Conservation (phyloP, 306 rosid genomes). For the Castanea crenata region DNA sequence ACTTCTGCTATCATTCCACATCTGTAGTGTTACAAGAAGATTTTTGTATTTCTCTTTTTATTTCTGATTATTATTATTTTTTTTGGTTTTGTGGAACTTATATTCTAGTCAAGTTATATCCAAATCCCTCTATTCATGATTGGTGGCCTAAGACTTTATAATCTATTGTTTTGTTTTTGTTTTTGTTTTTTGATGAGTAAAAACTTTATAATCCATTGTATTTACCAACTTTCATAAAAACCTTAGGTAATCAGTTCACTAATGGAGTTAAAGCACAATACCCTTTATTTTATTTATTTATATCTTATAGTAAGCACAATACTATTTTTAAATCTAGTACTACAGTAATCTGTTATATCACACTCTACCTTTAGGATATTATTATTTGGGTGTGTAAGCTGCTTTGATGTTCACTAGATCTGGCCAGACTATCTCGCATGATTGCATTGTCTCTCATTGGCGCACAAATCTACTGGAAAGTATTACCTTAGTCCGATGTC, state of each 20-base stretch:
- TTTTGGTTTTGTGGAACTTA: background rate
- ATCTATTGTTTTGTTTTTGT: background rate
- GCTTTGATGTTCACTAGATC: slow-evolving; percentile 1
- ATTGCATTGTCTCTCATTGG: slow-evolving; percentile 6
- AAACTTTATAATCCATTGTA: background rate
- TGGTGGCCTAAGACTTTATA: background rate
- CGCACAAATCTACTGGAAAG: background rate
- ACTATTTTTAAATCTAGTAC: background rate
- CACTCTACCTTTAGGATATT: background rate
- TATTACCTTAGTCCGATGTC: background rate
- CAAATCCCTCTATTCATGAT: background rate
- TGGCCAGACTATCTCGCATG: background rate
- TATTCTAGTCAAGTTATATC: background rate
- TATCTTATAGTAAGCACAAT: background rate
- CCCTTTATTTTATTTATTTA: too few species aligned
- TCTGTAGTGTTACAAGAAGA: slow-evolving; percentile 8
- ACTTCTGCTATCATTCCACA: slow-evolving; percentile 14
- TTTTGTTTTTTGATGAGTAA: background rate
- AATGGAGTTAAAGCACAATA: background rate
- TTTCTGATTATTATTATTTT: background rate
- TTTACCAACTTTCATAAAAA: slow-evolving; percentile 1
- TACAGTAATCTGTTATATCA: background rate
- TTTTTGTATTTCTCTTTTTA: slow-evolving; percentile 10
- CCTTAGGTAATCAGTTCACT: background rate
- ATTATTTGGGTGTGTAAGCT: background rate